A percentile compares a stretch with the other conserved stretches of the same genome.
phyloP scores from a whole-genome alignment of 352 stramenopile genomes.

The Globisporangium middletonii region DNA sequence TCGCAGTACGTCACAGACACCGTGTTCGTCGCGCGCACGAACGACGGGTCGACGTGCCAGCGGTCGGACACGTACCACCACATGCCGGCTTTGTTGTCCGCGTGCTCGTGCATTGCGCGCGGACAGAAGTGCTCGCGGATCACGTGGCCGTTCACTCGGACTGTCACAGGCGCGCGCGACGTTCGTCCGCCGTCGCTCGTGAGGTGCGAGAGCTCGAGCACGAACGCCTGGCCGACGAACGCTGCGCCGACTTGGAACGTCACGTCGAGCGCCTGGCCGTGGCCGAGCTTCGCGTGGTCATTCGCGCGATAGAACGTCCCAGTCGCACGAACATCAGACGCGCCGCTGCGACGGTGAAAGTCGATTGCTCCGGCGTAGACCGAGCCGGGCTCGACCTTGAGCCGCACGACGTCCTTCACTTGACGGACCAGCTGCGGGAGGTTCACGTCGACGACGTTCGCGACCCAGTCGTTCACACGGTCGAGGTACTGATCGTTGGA shows the following conservation, averaged over 20 bases:
- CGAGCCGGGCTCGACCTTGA: constrained; percentile 1
- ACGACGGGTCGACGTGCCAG: neutral
- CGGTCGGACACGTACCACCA: neutral
- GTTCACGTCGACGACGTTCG: neutral
- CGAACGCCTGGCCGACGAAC: neutral
- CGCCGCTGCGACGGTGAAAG: neutral
- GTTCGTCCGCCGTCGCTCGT: neutral
- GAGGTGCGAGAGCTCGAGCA: neutral
- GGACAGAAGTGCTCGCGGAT: neutral
- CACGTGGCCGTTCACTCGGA: neutral
- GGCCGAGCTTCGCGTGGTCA: neutral
- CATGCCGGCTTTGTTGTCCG: neutral
- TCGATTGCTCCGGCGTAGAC: neutral
- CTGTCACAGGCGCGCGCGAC: neutral
- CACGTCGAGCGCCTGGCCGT: neutral
- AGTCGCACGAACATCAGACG: neutral
- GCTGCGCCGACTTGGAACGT: neutral
- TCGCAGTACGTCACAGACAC: neutral
- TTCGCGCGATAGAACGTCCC: neutral
- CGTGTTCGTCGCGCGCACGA: neutral
- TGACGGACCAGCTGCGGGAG: neutral
- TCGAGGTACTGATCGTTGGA: neutral
- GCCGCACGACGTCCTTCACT: neutral
- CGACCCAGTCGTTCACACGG: neutral
- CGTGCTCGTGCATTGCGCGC: neutral